These are phyloP conservation scores for Luffa aegyptiaca DNA, from an alignment of 306 rosid genomes.

Conservation along the genomic window DNA sequence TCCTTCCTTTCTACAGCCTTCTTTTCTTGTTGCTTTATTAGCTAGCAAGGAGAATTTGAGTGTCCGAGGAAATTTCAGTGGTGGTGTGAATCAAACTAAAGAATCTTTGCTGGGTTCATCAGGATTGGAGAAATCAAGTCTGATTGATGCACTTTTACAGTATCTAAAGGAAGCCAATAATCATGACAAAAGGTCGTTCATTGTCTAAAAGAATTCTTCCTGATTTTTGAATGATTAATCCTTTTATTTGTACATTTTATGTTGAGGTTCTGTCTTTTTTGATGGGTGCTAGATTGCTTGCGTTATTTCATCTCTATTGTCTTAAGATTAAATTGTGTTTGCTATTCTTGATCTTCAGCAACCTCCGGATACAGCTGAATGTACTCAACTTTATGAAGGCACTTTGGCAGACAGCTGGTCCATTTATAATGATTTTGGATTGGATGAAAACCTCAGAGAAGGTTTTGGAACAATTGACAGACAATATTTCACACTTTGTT, in stretches of 20 bases:
- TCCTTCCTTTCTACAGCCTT: constrained; percentile 54
- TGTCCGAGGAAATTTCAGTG: constrained; percentile 25
- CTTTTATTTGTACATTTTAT: constrained; percentile 7
- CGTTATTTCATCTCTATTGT: background rate
- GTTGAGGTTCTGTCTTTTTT: background rate
- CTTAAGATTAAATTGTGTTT: background rate
- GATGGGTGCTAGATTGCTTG: background rate
- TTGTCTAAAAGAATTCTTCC: constrained; percentile 3
- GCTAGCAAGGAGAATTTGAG: constrained; percentile 29
- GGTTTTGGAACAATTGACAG: constrained; percentile 53
- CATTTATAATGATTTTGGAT: constrained; percentile 47
- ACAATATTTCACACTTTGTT: constrained; percentile 26
- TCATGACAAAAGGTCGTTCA: constrained; percentile 42
- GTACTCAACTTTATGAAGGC: constrained; percentile 65
- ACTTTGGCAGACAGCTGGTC: constrained; percentile 82
- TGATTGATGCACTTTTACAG: constrained; percentile 40
- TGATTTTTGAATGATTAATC: background rate
- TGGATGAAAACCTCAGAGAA: constrained; percentile 40
- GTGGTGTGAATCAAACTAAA: constrained; percentile 30
- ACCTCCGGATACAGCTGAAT: constrained; percentile 49
- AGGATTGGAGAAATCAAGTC: constrained; percentile 33
- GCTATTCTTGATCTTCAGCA: constrained; percentile 38
- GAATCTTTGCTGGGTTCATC: constrained; percentile 26
- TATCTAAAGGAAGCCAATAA: constrained; percentile 36
- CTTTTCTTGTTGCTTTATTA: constrained; percentile 63